Base-by-base conservation (phyloP, 768 basidiomycete species). In the Mycena belliarum region DNA sequence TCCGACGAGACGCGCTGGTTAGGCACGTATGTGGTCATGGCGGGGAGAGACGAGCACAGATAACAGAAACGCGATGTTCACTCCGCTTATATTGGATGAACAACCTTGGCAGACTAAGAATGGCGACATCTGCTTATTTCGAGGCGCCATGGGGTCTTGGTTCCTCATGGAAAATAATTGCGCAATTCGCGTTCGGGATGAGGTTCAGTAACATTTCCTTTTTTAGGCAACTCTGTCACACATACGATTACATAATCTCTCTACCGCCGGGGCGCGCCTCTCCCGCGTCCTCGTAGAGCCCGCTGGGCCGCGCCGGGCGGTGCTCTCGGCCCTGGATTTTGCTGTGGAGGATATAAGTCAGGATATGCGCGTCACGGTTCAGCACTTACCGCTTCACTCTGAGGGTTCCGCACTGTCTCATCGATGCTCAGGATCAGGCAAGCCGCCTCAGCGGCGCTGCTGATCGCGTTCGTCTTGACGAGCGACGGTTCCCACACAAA, bases 401-500 rank as follows among this genome's bases (percentile, higher is more conserved):
- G 93, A 3, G 96, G 96, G 69, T 94, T 96, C 62, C 91, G 81
- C 26, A 98, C 95, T 6, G 97, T 99, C 79, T 99, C 97, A 68
- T 99, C 97, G 4, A 99, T 92, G 63, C 92, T 95, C 55, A 99
- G 76, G 65, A 98, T 93, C 71, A 99, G 73, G 73, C 92, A 98
- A 12, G 97, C 96, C 11, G 97, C 97, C 74, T 99, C 97, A 11
- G 92, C 82, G 6, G 97, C 97, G 68, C 95, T 96, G 72, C 86
- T 89, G 68, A 99, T 87, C 23, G 97, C 97, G 68, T 99, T 99
- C 44, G 87, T 75, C 77, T 98, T 99, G 67, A 98, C 92, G 57
- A 98, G 79, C 61, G 89, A 89, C 16, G 97, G 96, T 70, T 98
- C 97, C 96, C 97, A 98, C 9, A 99, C 96, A 68, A 98, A 99